Conservation (phyloP, 2,329 filamentous ascomycete genomes). For the Dactylellina haptotyla region DNA sequence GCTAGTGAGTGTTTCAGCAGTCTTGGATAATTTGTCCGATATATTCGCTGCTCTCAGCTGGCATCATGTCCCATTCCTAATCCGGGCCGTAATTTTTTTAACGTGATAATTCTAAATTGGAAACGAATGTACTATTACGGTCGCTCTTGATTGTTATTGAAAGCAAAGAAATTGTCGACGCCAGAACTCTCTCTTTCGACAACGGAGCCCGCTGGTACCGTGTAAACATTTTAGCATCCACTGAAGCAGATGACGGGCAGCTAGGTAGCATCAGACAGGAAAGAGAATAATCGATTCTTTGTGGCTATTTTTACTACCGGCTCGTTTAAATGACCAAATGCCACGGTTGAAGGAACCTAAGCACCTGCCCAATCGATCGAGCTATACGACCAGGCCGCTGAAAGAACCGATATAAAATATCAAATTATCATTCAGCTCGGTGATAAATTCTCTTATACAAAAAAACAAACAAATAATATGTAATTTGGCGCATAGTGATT, state of each 20-base stretch:
- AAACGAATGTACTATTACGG: no score
- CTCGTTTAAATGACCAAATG: slow-evolving; percentile 43
- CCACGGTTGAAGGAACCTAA: slow-evolving; percentile 47
- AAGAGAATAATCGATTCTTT: slow-evolving; percentile 3
- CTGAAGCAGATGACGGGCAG: slow-evolving; percentile 27
- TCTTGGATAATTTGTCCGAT: slow-evolving; percentile 34
- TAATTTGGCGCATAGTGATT: no score
- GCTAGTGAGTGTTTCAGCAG: slow-evolving; percentile 39
- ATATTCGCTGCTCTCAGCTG: slow-evolving; percentile 25
- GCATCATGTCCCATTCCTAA: slow-evolving; percentile 5
- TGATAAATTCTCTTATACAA: no score
- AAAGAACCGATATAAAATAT: not conserved
- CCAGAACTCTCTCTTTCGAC: no score
- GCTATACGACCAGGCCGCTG: slow-evolving; percentile 18
- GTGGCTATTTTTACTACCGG: slow-evolving; percentile 40
- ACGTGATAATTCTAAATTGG: no score
- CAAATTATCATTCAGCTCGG: not conserved
- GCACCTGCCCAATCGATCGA: slow-evolving; percentile 51
- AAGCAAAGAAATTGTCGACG: no score
- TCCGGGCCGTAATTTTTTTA: no score
- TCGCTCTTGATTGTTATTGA: no score
- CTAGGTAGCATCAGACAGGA: not conserved
- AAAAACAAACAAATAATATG: no score
- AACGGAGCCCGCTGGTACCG: no score
- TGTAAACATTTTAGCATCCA: no score